phyloP scores from a whole-genome alignment of 1,139 yeast genomes.

The Geotrichum australiense region DNA sequence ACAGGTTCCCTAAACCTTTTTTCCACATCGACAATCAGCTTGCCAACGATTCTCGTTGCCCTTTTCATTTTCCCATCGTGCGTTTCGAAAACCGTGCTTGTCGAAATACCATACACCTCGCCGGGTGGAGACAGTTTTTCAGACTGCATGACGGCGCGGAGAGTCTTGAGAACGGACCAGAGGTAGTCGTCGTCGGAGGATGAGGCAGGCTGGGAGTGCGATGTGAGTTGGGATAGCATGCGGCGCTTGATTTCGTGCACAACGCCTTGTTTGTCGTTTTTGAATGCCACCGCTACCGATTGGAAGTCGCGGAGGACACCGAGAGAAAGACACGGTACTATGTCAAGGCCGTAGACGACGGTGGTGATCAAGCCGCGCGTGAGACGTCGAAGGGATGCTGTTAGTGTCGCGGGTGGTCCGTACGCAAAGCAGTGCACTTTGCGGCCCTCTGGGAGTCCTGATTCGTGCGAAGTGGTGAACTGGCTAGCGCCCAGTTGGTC shows the following conservation, averaged over 20 bases:
- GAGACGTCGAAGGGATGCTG: conserved; percentile 26
- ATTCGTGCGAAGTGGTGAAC: conserved; percentile 8
- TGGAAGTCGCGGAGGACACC: conserved; percentile 34
- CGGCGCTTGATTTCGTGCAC: conserved; percentile 27
- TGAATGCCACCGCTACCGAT: conserved; percentile 29
- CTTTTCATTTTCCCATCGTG: conserved; percentile 29
- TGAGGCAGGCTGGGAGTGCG: conserved; percentile 25
- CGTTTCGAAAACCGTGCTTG: conserved; percentile 29
- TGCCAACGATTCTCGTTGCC: conserved; percentile 31
- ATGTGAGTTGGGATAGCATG: conserved; percentile 29
- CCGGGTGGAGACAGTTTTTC: conserved; percentile 35
- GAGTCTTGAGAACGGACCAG: conserved; percentile 27
- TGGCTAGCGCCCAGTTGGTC: conserved; percentile 21
- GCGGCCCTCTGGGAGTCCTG: conserved; percentile 26
- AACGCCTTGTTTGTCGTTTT: conserved; percentile 28
- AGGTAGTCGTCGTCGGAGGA: conserved; percentile 30
- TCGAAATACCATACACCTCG: conserved; percentile 30
- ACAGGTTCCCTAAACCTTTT: conserved; percentile 32
- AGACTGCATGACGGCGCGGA: conserved; percentile 31
- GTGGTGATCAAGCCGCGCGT: conserved; percentile 30
- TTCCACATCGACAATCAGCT: conserved; percentile 30
- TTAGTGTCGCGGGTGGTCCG: conserved; percentile 34
- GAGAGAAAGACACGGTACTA: conserved; percentile 34
- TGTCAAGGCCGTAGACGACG: conserved; percentile 33
- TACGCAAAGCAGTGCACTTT: conserved; percentile 32